Base-by-base conservation (phyloP, 2,329 filamentous ascomycete genomes). In the Monosporascus ibericus region DNA sequence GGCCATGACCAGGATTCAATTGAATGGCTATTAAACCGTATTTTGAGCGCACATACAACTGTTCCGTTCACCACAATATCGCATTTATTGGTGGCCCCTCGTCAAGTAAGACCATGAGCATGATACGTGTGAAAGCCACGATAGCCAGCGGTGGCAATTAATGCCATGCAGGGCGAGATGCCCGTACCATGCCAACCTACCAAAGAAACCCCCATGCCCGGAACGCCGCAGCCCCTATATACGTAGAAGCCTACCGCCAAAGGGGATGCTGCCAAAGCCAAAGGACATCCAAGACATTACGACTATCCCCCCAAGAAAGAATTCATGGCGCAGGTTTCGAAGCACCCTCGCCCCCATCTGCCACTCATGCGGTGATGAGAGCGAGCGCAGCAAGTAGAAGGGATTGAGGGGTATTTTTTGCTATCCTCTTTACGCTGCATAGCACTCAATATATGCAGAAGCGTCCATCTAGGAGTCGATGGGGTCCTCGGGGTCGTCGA, bases 381-480 rank as follows among this genome's bases (percentile, higher is more conserved):
- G 30, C 9, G 30, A 34, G 11, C 30, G 30, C 30, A 14, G 9
- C 11, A 5, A 2, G 30, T 34, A 14, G 11, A 14, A 11, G 11
- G 30, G 9, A 14, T 11, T 34, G 30, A 14, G 30, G 30, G 8
- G 14, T 14, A 14, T 14, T 34, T 11, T 34, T 11, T 34, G 30
- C 30, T 34, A 5, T 5, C 9, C 30, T 14, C 9, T 14, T 34
- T 14, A 14, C 30, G 4, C 9, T 34, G 9, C 30, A 34, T 14
- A 11, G 5, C 30, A 34, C 30, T 34, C 30, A 34, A 14, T 34
- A 34, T 34, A 34, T 11, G 30, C 30, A 14, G 38, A 20, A 44
- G 42, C 17, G 9, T 22, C 42, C 5, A 8, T 42, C 65, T 67
- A 66, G 75, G 83, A 65, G 85, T 90, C 68, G 20, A 72, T 52